These are phyloP conservation scores for Phaeolepiota aurea DNA, from an alignment of 768 basidiomycete species.

Conservation along the genomic window DNA sequence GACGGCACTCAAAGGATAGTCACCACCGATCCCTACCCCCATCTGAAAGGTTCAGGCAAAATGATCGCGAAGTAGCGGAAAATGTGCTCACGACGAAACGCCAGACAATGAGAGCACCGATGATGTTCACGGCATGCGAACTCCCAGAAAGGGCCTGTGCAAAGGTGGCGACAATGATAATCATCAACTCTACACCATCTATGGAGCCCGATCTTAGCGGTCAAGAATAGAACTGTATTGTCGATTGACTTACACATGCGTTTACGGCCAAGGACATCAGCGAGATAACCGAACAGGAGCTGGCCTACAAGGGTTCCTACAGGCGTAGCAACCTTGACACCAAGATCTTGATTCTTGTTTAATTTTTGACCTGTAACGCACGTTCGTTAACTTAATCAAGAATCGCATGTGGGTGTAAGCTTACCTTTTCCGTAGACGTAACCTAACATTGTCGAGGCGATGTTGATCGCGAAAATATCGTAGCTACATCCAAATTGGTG, in stretches of 20 bases:
- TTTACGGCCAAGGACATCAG: constrained; percentile 71
- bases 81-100: constrained; percentile 49
- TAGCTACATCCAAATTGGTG: constrained; percentile 30
- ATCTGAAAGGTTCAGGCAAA: constrained; percentile 25
- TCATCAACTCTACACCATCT: constrained; percentile 72
- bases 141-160: constrained; percentile 70
- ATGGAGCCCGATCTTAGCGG: not conserved
- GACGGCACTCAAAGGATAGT: constrained; percentile 80
- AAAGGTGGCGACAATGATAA: constrained; percentile 76
- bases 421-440: constrained; percentile 58
- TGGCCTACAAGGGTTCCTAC: constrained; percentile 73
- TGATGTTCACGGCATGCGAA: constrained; percentile 58
- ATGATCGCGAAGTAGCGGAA: not conserved
- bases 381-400: not conserved
- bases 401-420: not conserved
- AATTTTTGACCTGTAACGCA: constrained; percentile 24
- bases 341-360: constrained; percentile 60
- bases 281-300: constrained; percentile 73
- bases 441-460: constrained; percentile 76
- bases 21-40: constrained; percentile 84
- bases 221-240: not conserved
- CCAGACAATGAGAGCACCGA: constrained; percentile 78
- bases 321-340: constrained; percentile 71
- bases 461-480: constrained; percentile 88
- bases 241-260: constrained; percentile 56